phyloP scores from a whole-genome alignment of 1,284 basidiomycete genomes.

The Phaffia rhodozyma region DNA sequence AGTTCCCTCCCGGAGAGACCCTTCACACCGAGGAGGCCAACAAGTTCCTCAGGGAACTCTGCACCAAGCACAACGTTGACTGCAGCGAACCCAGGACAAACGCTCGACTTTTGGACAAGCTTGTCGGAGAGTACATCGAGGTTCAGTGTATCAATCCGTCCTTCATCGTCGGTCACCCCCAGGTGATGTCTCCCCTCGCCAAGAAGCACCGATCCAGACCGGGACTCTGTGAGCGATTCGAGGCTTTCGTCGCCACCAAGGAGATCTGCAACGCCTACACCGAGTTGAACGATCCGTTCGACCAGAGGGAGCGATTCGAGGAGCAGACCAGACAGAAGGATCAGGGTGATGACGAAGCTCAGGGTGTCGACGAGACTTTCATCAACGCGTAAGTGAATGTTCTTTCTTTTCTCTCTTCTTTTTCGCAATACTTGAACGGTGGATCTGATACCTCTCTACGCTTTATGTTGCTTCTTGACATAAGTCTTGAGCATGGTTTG shows the following conservation, averaged over 20 bases:
- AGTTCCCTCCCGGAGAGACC: conserved; percentile 85
- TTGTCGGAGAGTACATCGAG: conserved; percentile 96
- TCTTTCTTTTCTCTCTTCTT: not conserved
- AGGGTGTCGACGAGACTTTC: conserved; percentile 90
- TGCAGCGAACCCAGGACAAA: conserved; percentile 93
- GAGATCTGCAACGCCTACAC: conserved; percentile 98
- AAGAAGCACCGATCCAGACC: conserved; percentile 88
- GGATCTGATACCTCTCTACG: not conserved
- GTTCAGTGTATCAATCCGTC: conserved; percentile 89
- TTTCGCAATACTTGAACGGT: not conserved
- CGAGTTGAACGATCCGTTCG: conserved; percentile 96
- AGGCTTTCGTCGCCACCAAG: conserved; percentile 96
- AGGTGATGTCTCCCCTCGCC: conserved; percentile 98
- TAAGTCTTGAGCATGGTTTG: conserved; percentile 86
- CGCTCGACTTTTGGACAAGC: conserved; percentile 93
- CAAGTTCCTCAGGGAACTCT: conserved; percentile 74
- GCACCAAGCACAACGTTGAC: conserved; percentile 90
- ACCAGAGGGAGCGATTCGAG: conserved; percentile 90
- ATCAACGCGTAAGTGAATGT: conserved; percentile 63
- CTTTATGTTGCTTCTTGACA: conserved; percentile 11
- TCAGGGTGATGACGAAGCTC: conserved; percentile 93
- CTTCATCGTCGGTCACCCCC: conserved; percentile 97
- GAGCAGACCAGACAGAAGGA: conserved; percentile 93
- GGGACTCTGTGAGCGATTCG: conserved; percentile 95
- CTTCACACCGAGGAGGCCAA: conserved; percentile 82